Base-by-base conservation (phyloP, 306 rosid species). In the Fragaria vesca region DNA sequence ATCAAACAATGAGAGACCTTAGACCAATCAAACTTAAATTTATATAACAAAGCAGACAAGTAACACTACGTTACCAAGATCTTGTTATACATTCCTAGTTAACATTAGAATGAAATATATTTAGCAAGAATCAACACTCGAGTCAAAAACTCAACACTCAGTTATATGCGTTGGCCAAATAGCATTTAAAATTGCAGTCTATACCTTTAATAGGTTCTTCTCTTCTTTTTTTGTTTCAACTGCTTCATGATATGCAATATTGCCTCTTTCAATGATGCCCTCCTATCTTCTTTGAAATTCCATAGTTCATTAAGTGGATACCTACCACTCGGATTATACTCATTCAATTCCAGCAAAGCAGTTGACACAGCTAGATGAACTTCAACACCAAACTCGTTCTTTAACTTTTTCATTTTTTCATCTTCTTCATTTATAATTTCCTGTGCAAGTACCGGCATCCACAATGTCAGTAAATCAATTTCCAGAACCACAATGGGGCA, bases 261-360 rank as follows among this genome's bases (percentile, higher is more conserved):
- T 30, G 88, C 92, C 75, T 91, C 93, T 75, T 78, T 79, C 67
- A 89, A 55, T 1, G 81, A 54, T 15, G 97, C 97, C 71, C 66
- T 87, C 77, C 84, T 86, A 69, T 72, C 86, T 72, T 85, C 84
- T 50, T 79, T 77, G n/a, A 60, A 76, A 81, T 86, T 88, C 92
- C 93, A 91, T 12, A 86, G 74, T 67, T 91, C 92, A 2, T 51
- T 63, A 52, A 83, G 1, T 8, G 76, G 16, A 71, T 89, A 89
- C 71, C 96, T 85, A 13, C 96, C 93, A 84, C 96, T 89, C 5
- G 93, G 84, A 45, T 89, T 89, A 76, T 87, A 85, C 61, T 89
- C 86, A 20, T 89, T 87, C 85, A 89, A 9, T 61, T 91, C 97
- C 85, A 63, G 43, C 79, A 89, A 66, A 46, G 97, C 91, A 16